Evolutionary conservation across 345 rosid species (phyloP).

Genomic region (Diplotaxis tenuifolia): DNA sequence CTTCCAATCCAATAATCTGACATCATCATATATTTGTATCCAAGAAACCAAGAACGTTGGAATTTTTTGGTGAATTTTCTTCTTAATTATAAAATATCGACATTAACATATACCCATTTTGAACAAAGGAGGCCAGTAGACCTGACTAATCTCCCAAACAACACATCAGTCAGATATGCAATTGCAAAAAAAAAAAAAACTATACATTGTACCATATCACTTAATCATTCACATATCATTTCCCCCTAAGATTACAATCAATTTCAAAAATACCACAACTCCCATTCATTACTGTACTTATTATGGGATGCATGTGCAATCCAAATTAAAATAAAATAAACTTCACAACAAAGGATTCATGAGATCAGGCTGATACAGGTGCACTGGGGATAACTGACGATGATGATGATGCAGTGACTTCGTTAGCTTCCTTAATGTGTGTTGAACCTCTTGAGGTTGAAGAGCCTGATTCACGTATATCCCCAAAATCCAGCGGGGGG

Average conservation of each 20-base stretch:
- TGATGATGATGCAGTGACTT: constrained; percentile 46
- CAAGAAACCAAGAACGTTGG: background rate
- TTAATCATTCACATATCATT: constrained; percentile 7
- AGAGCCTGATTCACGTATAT: constrained; percentile 48
- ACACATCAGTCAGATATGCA: background rate
- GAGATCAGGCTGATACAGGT: constrained; percentile 29
- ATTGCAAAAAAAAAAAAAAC: background rate
- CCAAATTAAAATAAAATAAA: background rate
- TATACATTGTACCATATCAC: background rate
- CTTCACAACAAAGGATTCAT: constrained; percentile 13
- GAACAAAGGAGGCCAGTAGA: background rate
- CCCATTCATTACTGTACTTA: constrained; percentile 18
- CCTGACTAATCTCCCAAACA: background rate
- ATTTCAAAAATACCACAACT: background rate
- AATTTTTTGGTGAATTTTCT: background rate
- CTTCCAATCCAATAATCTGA: background rate
- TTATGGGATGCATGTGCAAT: constrained; percentile 31
- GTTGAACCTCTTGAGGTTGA: constrained; percentile 44
- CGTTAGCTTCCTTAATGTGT: constrained; percentile 43
- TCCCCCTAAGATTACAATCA: background rate
- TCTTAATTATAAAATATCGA: background rate
- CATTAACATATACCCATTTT: background rate
- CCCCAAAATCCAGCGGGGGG: constrained; percentile 82
- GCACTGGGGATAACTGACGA: constrained; percentile 42
- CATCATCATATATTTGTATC: background rate